Conservation (phyloP, 2,329 filamentous ascomycete species). For the Dendryphion nanum region DNA sequence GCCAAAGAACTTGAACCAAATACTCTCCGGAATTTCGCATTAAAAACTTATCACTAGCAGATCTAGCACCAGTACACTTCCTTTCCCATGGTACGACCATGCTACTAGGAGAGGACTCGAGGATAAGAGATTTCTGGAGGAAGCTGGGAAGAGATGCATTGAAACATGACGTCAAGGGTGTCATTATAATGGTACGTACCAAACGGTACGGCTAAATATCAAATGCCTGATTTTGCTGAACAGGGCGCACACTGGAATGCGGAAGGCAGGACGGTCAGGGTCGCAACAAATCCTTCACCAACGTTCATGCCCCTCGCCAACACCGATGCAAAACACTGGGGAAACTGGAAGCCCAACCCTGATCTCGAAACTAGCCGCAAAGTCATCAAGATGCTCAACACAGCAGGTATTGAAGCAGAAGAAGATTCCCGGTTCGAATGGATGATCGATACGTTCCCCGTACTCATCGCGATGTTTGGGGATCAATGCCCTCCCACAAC, state of each 20-base stretch:
- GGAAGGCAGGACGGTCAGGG: neutral
- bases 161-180: neutral
- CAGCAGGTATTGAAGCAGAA: neutral
- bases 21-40: neutral
- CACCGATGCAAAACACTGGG: constrained; percentile 1
- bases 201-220: neutral
- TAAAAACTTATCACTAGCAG: neutral
- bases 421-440: constrained; percentile 1
- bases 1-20: neutral
- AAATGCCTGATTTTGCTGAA: neutral
- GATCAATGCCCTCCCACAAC: constrained; percentile 1
- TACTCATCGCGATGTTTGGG: neutral
- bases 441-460: constrained; percentile 1
- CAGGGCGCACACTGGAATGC: constrained; percentile 1
- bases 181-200: neutral
- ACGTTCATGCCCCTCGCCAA: constrained; percentile 1
- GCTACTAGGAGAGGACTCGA: neutral
- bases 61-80: constrained; percentile 1
- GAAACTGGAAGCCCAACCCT: neutral
- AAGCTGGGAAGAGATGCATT: constrained; percentile 1
- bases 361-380: neutral
- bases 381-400: neutral
- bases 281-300: neutral
- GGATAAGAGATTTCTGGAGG: neutral
- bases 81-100: constrained; percentile 1